Evolutionary conservation across 164 flowering plant genomes (phyloP).

Genomic region (Vitis labrusca): DNA sequence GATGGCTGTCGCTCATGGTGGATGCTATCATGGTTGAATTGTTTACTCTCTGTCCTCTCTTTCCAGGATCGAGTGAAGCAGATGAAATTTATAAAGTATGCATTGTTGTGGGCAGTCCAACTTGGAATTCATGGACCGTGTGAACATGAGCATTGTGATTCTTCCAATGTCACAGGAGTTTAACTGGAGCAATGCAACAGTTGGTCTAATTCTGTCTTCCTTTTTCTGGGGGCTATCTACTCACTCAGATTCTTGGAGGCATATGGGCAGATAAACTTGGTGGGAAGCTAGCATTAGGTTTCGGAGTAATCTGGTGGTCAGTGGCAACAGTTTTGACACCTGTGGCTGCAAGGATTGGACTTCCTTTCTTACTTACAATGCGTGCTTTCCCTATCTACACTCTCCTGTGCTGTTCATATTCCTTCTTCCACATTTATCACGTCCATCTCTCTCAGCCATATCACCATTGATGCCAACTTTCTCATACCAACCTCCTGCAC

Average conservation of each 20-base stretch:
- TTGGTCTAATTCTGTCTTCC: slow-evolving; percentile 96
- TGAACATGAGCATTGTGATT: slow-evolving; percentile 93
- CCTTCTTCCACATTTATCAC: too few species aligned
- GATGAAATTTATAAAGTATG: too few species aligned
- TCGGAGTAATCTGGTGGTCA: slow-evolving; percentile 98
- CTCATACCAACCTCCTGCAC: too few species aligned
- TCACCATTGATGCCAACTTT: too few species aligned
- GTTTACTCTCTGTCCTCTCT: too few species aligned
- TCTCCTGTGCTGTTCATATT: too few species aligned
- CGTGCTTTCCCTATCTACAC: slow-evolving; percentile 55
- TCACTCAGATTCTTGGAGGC: slow-evolving; percentile 96
- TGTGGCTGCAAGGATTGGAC: slow-evolving; percentile 87
- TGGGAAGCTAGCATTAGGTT: slow-evolving; percentile 86
- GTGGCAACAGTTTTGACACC: slow-evolving; percentile 92
- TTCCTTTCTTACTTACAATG: slow-evolving; percentile 87
- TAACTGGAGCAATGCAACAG: slow-evolving; percentile 96
- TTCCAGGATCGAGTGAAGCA: too few species aligned
- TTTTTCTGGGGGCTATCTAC: slow-evolving; percentile 96
- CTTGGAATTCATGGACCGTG: slow-evolving; percentile 10
- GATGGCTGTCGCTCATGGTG: too few species aligned
- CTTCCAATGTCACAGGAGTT: slow-evolving; percentile 95
- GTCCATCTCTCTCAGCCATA: too few species aligned
- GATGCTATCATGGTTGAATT: too few species aligned
- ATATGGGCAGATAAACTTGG: slow-evolving; percentile 98
- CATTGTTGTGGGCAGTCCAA: too few species aligned